phyloP scores from a whole-genome alignment of 176 grass and related monocot species.

The Carex scoparia region DNA sequence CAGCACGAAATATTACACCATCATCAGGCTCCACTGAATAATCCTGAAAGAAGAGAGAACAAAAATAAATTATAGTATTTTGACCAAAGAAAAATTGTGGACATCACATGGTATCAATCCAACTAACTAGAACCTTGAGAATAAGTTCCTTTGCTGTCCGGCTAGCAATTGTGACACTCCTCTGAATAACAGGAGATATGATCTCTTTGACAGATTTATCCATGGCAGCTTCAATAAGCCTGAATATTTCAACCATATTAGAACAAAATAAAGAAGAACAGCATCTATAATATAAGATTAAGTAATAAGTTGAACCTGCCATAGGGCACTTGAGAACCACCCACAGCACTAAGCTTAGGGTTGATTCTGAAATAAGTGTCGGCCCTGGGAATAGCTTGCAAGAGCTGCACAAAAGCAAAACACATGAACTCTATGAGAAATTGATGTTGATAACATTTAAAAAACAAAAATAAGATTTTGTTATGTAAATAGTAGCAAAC shows the following conservation, averaged over 20 bases:
- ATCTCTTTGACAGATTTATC: constrained; percentile 94
- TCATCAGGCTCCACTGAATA: constrained; percentile 89
- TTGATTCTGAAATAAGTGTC: constrained; percentile 92
- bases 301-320: constrained; percentile 44
- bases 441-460: background rate
- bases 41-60: constrained; percentile 43
- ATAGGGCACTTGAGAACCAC: constrained; percentile 62
- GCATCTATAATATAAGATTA: constrained; percentile 5
- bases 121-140: constrained; percentile 59
- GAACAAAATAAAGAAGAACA: background rate
- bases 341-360: constrained; percentile 77
- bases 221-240: constrained; percentile 88
- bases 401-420: constrained; percentile 53
- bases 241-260: constrained; percentile 23
- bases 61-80: background rate
- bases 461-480: background rate
- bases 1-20: constrained; percentile 57
- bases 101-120: background rate
- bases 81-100: background rate
- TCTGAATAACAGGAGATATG: constrained; percentile 87
- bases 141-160: constrained; percentile 95
- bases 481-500: background rate
- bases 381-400: constrained; percentile 70
- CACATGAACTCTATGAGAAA: constrained; percentile 4
- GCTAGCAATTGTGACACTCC: constrained; percentile 95